phyloP scores from a whole-genome alignment of 2,329 filamentous ascomycete genomes.

The Aspergillus caelatus region DNA sequence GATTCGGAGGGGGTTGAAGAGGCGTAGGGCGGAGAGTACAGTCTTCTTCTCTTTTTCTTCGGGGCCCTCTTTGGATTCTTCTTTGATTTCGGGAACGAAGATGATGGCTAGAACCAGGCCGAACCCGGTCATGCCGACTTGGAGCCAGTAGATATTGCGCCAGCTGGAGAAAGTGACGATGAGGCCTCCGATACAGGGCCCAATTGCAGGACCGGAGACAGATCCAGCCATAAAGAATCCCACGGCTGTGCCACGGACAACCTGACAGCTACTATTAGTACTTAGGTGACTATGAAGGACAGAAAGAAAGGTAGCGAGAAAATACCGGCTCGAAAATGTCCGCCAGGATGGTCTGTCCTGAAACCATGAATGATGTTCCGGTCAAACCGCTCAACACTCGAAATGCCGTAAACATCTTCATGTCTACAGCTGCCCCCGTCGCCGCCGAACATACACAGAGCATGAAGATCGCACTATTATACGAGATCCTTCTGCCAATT shows the following conservation, averaged over 20 bases:
- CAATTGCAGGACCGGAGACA: slow-evolving; percentile 47
- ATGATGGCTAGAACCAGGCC: slow-evolving; percentile 64
- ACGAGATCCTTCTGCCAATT: slow-evolving; percentile 33
- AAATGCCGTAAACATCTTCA: slow-evolving; percentile 41
- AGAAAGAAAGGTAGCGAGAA: background rate
- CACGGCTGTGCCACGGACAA: slow-evolving; percentile 47
- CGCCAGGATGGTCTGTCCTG: slow-evolving; percentile 42
- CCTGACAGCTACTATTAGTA: slow-evolving; percentile 19
- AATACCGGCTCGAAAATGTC: slow-evolving; percentile 43
- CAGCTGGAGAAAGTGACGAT: slow-evolving; percentile 75
- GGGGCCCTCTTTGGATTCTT: slow-evolving; percentile 60
- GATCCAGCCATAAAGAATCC: slow-evolving; percentile 49
- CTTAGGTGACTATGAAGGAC: background rate
- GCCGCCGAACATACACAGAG: slow-evolving; percentile 36
- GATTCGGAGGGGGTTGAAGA: slow-evolving; percentile 65
- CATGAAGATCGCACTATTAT: slow-evolving; percentile 39
- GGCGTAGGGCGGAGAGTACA: slow-evolving; percentile 38
- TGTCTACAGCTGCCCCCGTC: slow-evolving; percentile 33
- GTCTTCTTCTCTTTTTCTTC: slow-evolving; percentile 45
- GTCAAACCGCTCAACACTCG: slow-evolving; percentile 39
- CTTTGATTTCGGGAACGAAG: slow-evolving; percentile 69
- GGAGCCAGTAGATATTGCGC: slow-evolving; percentile 78
- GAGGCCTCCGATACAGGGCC: slow-evolving; percentile 69
- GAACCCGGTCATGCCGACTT: slow-evolving; percentile 67
- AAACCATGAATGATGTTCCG: slow-evolving; percentile 44